These are phyloP conservation scores for Claviceps sp. DNA, from an alignment of 2,329 filamentous ascomycete species.

Conservation along the genomic window DNA sequence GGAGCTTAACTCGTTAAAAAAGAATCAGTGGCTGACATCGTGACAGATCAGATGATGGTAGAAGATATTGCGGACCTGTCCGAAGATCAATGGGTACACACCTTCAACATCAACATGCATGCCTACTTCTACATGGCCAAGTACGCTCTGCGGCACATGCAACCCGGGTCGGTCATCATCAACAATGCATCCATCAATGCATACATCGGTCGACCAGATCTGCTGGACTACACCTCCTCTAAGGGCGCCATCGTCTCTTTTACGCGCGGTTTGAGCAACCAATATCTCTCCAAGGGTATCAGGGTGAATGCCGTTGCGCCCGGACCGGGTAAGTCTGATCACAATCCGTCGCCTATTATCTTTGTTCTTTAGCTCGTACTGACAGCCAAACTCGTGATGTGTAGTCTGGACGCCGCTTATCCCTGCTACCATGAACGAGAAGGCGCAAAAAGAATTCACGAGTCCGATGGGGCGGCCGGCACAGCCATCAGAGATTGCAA, in stretches of 20 bases:
- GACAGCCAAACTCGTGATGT: neutral
- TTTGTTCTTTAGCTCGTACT: neutral
- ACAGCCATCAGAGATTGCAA: conserved; percentile 71
- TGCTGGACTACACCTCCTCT: conserved; percentile 71
- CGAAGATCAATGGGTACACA: conserved; percentile 68
- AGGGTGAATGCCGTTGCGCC: conserved; percentile 66
- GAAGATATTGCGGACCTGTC: conserved; percentile 56
- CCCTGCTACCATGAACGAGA: conserved; percentile 55
- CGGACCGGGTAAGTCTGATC: conserved; percentile 36
- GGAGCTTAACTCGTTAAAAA: neutral
- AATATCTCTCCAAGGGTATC: conserved; percentile 58
- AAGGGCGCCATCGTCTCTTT: conserved; percentile 71
- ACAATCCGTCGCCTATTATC: neutral
- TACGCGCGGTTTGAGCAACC: conserved; percentile 64
- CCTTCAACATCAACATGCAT: conserved; percentile 76
- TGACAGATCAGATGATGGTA: conserved; percentile 41
- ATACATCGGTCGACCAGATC: conserved; percentile 66
- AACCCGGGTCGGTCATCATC: conserved; percentile 62
- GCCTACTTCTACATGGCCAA: conserved; percentile 71
- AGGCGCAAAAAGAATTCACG: conserved; percentile 59
- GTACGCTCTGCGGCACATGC: conserved; percentile 63
- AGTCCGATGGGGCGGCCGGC: conserved; percentile 64
- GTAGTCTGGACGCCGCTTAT: conserved; percentile 66
- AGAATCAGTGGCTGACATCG: neutral
- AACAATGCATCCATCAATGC: conserved; percentile 78